These are phyloP conservation scores for Globisporangium middletonii DNA, from an alignment of 352 stramenopile species.

Conservation along the genomic window DNA sequence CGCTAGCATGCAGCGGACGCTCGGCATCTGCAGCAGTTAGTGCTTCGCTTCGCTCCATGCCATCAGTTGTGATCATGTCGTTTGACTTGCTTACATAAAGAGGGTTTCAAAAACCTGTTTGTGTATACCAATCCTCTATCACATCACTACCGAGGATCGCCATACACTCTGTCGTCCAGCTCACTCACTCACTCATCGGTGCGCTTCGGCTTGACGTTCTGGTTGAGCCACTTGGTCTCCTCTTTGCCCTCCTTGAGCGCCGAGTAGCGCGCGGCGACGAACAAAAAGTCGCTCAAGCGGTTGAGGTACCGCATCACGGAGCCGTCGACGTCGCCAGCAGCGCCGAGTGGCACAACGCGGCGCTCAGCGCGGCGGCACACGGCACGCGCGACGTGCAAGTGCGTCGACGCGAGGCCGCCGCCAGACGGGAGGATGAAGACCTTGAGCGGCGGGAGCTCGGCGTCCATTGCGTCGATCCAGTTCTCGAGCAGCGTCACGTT, in stretches of 20 bases:
- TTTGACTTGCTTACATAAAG: no score
- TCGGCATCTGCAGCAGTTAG: no score
- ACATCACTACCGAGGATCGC: neutral
- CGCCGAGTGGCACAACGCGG: slow-evolving; percentile 73
- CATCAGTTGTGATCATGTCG: neutral
- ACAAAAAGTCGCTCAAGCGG: slow-evolving; percentile 84
- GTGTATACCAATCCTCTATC: neutral
- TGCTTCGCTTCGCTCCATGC: neutral
- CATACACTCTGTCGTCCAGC: neutral
- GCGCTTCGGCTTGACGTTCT: slow-evolving; percentile 47
- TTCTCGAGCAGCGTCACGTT: slow-evolving; percentile 65
- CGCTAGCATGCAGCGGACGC: no score
- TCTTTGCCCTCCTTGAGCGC: slow-evolving; percentile 58
- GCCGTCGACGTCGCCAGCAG: slow-evolving; percentile 59
- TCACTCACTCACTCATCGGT: neutral
- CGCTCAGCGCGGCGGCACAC: slow-evolving; percentile 87
- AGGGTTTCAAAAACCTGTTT: neutral
- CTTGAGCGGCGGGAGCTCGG: slow-evolving; percentile 67
- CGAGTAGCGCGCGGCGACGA: slow-evolving; percentile 68
- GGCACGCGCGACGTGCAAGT: slow-evolving; percentile 81
- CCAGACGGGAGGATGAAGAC: slow-evolving; percentile 86
- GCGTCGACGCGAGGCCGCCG: slow-evolving; percentile 68
- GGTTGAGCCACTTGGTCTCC: slow-evolving; percentile 77
- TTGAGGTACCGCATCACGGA: slow-evolving; percentile 83
- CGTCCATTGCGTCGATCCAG: slow-evolving; percentile 90